Evolutionary conservation across 129 eudicot species (phyloP).

Genomic region (carrot (Daucus carota)): DH1_v3.0 NC_030381.2:3674001-3674500

Average conservation of each 20-base stretch:
- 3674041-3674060: background rate
- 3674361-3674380: background rate
- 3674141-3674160: constrained; percentile 71
- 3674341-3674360: background rate
- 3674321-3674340: background rate
- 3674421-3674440: background rate
- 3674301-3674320: background rate
- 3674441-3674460: background rate
- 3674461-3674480: background rate
- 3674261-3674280: background rate
- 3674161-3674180: constrained; percentile 94
- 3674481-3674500: background rate
- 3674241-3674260: constrained; percentile 24
- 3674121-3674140: constrained; percentile 85
- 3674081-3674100: constrained; percentile 88
- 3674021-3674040: constrained; percentile 11
- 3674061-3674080: constrained; percentile 40
- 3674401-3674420: background rate
- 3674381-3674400: background rate
- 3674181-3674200: constrained; percentile 81
- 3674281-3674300: background rate
- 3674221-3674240: constrained; percentile 72
- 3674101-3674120: constrained; percentile 73
- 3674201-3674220: constrained; percentile 75
- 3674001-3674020: constrained; percentile 16